Conservation (phyloP, 371 early-diverging fungal genomes). For the Dipsacomyces acuminosporus region DNA sequence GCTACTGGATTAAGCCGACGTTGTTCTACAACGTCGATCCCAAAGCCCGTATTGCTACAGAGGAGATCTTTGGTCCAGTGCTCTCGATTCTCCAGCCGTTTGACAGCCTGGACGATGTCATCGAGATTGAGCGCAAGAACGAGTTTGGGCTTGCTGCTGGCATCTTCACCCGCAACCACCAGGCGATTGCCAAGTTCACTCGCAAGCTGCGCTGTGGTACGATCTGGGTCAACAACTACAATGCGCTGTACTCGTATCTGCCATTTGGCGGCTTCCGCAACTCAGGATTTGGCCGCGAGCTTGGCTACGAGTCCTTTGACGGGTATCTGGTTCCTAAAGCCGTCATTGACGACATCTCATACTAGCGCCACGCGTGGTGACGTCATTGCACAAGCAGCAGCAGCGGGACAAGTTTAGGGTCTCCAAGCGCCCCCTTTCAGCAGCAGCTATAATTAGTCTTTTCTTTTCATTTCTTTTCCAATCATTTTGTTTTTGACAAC, state of each 20-base stretch:
- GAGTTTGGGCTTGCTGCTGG: conserved; percentile 85
- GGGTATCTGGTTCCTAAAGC: conserved; percentile 68
- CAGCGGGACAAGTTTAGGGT: background rate
- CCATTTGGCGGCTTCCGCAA: conserved; percentile 90
- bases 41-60: conserved; percentile 61
- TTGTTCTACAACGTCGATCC: conserved; percentile 66
- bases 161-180: conserved; percentile 68
- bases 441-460: background rate
- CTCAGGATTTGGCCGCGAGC: conserved; percentile 78
- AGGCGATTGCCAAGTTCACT: conserved; percentile 58
- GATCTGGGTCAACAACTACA: conserved; percentile 68
- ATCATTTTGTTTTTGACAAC: no score
- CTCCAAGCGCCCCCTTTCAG: background rate
- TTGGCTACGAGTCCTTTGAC: conserved; percentile 66
- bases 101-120: conserved; percentile 67
- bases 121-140: conserved; percentile 62
- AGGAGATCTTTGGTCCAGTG: conserved; percentile 94
- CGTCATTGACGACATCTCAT: conserved; percentile 48
- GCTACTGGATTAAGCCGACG: conserved; percentile 79
- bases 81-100: conserved; percentile 71
- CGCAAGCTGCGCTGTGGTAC: conserved; percentile 72
- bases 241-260: conserved; percentile 56
- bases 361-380: background rate
- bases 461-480: background rate
- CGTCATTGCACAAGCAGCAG: background rate